These are phyloP conservation scores for Nicotiana obtusifolia DNA, from an alignment of 257 asterid genomes.

Conservation along the genomic window DNA sequence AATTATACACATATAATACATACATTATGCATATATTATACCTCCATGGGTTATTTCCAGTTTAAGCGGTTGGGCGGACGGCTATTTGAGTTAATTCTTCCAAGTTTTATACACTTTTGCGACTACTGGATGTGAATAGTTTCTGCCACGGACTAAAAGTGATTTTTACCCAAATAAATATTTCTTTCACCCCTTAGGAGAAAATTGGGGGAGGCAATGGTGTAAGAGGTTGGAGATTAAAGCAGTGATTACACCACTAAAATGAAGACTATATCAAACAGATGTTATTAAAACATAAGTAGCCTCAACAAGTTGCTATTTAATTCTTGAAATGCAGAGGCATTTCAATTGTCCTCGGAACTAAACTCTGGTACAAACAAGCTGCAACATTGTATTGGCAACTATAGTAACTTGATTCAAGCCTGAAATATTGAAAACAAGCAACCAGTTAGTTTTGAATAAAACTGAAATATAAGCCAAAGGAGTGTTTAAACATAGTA, in stretches of 20 bases:
- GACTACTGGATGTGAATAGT: no score
- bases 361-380: slow-evolving; percentile 6
- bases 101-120: no score
- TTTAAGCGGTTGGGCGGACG: no score
- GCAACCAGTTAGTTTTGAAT: not conserved
- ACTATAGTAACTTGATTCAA: slow-evolving; percentile 4
- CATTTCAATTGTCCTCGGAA: not conserved
- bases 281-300: not conserved
- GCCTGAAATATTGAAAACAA: not conserved
- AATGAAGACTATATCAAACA: not conserved
- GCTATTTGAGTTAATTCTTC: no score
- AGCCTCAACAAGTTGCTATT: not conserved
- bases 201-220: not conserved
- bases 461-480: not conserved
- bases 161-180: not conserved
- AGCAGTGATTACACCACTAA: not conserved
- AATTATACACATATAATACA: no score
- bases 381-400: slow-evolving; percentile 2
- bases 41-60: no score
- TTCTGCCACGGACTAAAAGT: no score
- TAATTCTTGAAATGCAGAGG: not conserved
- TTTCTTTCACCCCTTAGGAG: not conserved
- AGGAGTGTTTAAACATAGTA: not conserved
- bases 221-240: not conserved
- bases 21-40: no score